A percentile compares a stretch with the other conserved stretches of the same genome.
These are phyloP conservation scores for Camillea tinctor DNA, from an alignment of 2,329 filamentous ascomycete genomes.

Conservation along the genomic window DNA sequence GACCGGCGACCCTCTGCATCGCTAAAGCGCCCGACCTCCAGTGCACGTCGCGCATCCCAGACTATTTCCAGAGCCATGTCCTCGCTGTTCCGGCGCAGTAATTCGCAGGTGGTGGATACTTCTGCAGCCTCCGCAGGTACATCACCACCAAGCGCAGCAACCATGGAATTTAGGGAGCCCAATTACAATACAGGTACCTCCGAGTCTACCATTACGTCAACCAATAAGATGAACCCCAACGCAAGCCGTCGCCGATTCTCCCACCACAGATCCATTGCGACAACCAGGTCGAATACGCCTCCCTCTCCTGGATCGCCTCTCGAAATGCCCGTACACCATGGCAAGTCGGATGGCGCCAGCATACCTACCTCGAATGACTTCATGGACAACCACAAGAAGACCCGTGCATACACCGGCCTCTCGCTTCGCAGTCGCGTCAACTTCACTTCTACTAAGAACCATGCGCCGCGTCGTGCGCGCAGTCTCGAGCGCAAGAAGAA, in stretches of 20 bases:
- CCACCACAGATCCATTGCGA: constrained; percentile 27
- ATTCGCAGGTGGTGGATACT: constrained; percentile 25
- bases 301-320: constrained; percentile 34
- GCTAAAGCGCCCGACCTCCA: constrained; percentile 12
- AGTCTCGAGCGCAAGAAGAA: constrained; percentile 33
- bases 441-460: constrained; percentile 36
- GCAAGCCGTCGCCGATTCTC: constrained; percentile 32
- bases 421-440: constrained; percentile 49
- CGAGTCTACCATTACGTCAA: constrained; percentile 22
- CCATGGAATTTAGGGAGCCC: constrained; percentile 23
- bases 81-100: constrained; percentile 28
- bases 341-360: constrained; percentile 23
- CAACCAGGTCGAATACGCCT: constrained; percentile 33
- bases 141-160: constrained; percentile 8
- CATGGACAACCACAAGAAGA: constrained; percentile 46
- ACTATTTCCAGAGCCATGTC: constrained; percentile 26
- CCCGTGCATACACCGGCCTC: constrained; percentile 50
- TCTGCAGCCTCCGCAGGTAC: neutral
- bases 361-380: constrained; percentile 47
- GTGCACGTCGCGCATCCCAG: constrained; percentile 23
- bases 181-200: constrained; percentile 24
- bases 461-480: constrained; percentile 22
- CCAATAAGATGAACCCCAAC: constrained; percentile 21
- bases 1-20: constrained; percentile 17
- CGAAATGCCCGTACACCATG: constrained; percentile 22